Evolutionary conservation across 495 filamentous ascomycete species (phyloP).

Genomic region (Barbatosphaeria neglecta): DNA sequence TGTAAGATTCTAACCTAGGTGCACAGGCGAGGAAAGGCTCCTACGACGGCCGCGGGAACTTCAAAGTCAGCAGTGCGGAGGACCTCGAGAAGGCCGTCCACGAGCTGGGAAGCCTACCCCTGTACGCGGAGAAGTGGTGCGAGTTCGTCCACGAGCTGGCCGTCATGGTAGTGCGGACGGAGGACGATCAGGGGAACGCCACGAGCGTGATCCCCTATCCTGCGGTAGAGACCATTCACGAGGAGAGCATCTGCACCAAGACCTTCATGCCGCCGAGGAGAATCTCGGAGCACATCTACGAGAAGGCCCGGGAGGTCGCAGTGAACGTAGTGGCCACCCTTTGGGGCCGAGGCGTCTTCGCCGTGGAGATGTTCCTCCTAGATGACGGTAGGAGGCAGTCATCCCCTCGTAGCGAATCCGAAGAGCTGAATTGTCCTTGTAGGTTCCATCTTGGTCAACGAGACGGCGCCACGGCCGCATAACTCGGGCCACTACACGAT

Average conservation of each 20-base stretch:
- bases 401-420: not conserved
- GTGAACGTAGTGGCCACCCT: conserved; percentile 67
- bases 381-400: conserved; percentile 45
- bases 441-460: conserved; percentile 65
- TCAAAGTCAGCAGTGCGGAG: conserved; percentile 51
- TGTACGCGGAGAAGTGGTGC: conserved; percentile 91
- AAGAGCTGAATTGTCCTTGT: not conserved
- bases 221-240: conserved; percentile 86
- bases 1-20: not conserved
- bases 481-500: conserved; percentile 98
- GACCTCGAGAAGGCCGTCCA: conserved; percentile 62
- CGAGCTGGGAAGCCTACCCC: conserved; percentile 53
- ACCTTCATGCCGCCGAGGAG: conserved; percentile 75
- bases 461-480: conserved; percentile 90
- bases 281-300: conserved; percentile 47
- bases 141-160: conserved; percentile 78
- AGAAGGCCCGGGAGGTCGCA: conserved; percentile 64
- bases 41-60: conserved; percentile 92
- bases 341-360: conserved; percentile 85
- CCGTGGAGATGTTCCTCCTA: conserved; percentile 94
- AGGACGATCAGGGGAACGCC: conserved; percentile 47
- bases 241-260: conserved; percentile 91
- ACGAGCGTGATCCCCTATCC: conserved; percentile 61
- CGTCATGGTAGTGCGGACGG: conserved; percentile 89
- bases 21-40: conserved; percentile 48